A percentile compares a stretch with the other conserved stretches of the same genome.
phyloP scores from a whole-genome alignment of 2,329 filamentous ascomycete species.

The Sporothrix mexicana region DNA sequence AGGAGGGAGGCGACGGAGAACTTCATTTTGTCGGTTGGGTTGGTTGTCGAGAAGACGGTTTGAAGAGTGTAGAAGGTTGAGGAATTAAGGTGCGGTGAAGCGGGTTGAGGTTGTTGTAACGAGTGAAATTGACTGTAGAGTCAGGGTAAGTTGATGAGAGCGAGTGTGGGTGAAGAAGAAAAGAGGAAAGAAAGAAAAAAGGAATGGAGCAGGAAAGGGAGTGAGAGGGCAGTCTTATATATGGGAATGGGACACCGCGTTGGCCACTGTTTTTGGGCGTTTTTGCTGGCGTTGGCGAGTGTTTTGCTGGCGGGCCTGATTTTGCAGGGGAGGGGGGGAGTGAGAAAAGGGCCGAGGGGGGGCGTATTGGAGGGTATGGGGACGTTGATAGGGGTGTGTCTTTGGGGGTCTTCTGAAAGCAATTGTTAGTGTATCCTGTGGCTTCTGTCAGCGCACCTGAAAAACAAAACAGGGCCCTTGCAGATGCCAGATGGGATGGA shows the following conservation, averaged over 20 bases:
- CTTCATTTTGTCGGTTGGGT: conserved; percentile 67
- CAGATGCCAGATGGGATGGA: conserved; percentile 35
- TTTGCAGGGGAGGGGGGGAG: conserved; percentile 21
- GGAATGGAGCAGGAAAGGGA: conserved; percentile 33
- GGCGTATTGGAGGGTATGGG: not conserved
- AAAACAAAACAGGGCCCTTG: conserved; percentile 26
- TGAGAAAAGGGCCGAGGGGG: conserved; percentile 13
- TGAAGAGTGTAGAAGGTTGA: conserved; percentile 25
- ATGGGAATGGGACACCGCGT: conserved; percentile 32
- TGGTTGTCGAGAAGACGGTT: conserved; percentile 48
- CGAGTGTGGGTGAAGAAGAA: conserved; percentile 58
- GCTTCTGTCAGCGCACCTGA: conserved; percentile 16
- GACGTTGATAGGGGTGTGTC: not conserved
- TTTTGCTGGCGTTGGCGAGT: not conserved
- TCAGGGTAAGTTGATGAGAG: conserved; percentile 53
- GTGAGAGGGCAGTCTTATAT: conserved; percentile 40
- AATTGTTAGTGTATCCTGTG: not conserved
- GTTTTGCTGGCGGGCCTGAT: not conserved
- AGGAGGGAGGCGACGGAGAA: conserved; percentile 61
- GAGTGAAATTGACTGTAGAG: conserved; percentile 66
- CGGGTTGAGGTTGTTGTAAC: conserved; percentile 49
- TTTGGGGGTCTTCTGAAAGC: not conserved
- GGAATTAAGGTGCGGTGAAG: conserved; percentile 40
- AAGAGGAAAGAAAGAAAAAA: conserved; percentile 48
- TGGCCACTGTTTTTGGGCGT: conserved; percentile 12